A percentile compares a stretch with the other conserved stretches of the same genome.
These are phyloP conservation scores for Pythium biforme DNA, from an alignment of 352 stramenopile species.

Conservation along the genomic window DNA sequence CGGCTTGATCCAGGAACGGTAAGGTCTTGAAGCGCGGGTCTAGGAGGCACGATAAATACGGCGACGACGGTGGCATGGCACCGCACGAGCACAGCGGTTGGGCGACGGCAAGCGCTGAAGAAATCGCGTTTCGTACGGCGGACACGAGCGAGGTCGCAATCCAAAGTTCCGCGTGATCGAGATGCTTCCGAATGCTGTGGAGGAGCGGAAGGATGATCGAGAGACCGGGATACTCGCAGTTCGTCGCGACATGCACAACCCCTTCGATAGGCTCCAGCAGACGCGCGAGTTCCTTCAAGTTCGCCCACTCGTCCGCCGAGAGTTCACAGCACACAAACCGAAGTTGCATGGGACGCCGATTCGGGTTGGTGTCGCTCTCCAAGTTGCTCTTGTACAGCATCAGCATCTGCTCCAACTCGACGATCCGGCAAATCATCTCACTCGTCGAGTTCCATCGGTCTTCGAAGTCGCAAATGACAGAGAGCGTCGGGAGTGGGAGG, in stretches of 20 bases:
- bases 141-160: constrained; percentile 60
- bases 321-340: constrained; percentile 77
- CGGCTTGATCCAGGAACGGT: constrained; percentile 51
- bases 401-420: constrained; percentile 72
- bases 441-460: constrained; percentile 76
- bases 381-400: constrained; percentile 75
- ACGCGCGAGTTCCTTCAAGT: constrained; percentile 65
- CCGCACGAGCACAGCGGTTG: constrained; percentile 55
- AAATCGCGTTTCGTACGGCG: constrained; percentile 58
- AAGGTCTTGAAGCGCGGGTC: constrained; percentile 76
- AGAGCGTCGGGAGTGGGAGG: constrained; percentile 34
- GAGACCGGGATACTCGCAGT: constrained; percentile 62
- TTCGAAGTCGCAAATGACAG: constrained; percentile 79
- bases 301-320: constrained; percentile 59
- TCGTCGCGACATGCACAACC: constrained; percentile 56
- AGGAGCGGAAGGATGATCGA: constrained; percentile 71
- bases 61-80: constrained; percentile 36
- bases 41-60: constrained; percentile 66
- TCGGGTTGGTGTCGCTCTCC: constrained; percentile 69
- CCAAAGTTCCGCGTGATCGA: constrained; percentile 61
- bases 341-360: constrained; percentile 70
- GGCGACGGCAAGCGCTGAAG: constrained; percentile 33
- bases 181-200: constrained; percentile 70
- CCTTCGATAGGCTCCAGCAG: constrained; percentile 68
- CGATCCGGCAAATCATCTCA: constrained; percentile 79